Evolutionary conservation across 257 asterid genomes (phyloP).

Genomic region (Cordia subcordata): DNA sequence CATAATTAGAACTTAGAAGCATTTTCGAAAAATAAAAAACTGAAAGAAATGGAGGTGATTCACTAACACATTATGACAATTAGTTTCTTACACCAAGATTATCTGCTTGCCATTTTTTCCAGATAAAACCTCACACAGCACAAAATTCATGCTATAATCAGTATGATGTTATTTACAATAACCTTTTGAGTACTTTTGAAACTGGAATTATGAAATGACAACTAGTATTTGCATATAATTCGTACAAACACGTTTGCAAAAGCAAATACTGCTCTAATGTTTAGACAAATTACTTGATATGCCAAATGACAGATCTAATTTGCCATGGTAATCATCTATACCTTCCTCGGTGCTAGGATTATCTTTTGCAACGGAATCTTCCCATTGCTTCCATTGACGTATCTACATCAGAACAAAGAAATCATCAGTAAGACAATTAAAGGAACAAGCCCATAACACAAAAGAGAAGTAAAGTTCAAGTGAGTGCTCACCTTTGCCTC

Average conservation of each 20-base stretch:
- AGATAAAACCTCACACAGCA: not conserved
- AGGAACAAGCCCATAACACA: not conserved
- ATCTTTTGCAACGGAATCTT: slow-evolving; percentile 65
- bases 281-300: not conserved
- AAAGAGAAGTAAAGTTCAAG: not conserved
- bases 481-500: slow-evolving; percentile 49
- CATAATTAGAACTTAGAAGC: slow-evolving; percentile 10
- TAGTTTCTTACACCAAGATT: too few relatives aligned
- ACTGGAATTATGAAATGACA: not conserved
- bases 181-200: too few relatives aligned
- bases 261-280: not conserved
- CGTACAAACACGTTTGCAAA: not conserved
- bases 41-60: not conserved
- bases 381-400: slow-evolving; percentile 95
- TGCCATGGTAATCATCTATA: slow-evolving; percentile 17
- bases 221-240: not conserved
- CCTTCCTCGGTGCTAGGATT: slow-evolving; percentile 46
- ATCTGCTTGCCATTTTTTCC: too few relatives aligned
- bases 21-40: too few relatives aligned
- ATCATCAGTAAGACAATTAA: not conserved
- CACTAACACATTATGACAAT: not conserved
- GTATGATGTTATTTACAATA: not conserved
- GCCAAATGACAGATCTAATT: not conserved
- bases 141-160: not conserved
- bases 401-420: slow-evolving; percentile 43